Conservation (phyloP, 257 asterid genomes). For the Ehretia macrophylla region DNA sequence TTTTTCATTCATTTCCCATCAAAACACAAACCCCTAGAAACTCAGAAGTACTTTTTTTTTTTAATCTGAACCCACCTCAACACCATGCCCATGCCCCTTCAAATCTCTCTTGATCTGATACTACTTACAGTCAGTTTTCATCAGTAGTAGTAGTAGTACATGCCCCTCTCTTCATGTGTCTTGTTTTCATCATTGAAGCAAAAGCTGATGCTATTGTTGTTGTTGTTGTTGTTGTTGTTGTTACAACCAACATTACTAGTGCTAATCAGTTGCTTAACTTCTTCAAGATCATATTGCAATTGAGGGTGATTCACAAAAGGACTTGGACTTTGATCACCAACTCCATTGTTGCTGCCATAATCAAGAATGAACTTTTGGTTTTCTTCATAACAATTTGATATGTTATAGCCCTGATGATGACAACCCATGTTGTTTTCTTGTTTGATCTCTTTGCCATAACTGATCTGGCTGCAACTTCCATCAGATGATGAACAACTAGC, state of each 20-base stretch:
- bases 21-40: conserved; percentile 46
- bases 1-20: conserved; percentile 30
- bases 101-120: conserved; percentile 37
- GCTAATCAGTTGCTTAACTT: conserved; percentile 51
- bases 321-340: conserved; percentile 11
- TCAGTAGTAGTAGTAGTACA: conserved; percentile 39
- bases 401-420: background rate
- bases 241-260: conserved; percentile 12
- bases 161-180: conserved; percentile 34
- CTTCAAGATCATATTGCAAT: conserved; percentile 49
- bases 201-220: conserved; percentile 16
- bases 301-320: conserved; percentile 19
- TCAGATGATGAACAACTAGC: conserved; percentile 66
- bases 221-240: conserved; percentile 8
- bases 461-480: conserved; percentile 47
- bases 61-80: conserved; percentile 14
- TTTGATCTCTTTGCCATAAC: conserved; percentile 47
- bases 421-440: conserved; percentile 41
- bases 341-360: conserved; percentile 21
- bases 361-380: conserved; percentile 40
- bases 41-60: conserved; percentile 17
- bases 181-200: conserved; percentile 50
- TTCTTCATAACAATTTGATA: conserved; percentile 17
- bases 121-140: conserved; percentile 23
- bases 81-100: conserved; percentile 38